Percentiles rank a stretch among this genome's conserved stretches.
These are phyloP conservation scores for Aristolochia californica DNA, from an alignment of 164 flowering plant species.

Conservation along the genomic window DNA sequence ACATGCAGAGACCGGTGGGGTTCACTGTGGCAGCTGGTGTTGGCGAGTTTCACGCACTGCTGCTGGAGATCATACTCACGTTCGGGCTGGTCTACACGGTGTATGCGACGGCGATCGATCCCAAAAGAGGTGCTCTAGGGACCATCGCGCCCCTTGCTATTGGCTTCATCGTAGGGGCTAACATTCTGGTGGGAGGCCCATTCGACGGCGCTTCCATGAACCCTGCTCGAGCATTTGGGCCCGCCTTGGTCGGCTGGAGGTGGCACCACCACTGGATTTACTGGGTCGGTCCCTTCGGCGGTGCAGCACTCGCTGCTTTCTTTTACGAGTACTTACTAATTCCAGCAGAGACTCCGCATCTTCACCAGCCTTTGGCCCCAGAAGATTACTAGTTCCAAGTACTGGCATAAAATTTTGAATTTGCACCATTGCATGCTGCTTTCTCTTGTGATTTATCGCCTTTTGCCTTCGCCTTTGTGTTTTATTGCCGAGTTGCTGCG, in stretches of 20 bases:
- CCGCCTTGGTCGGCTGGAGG: slow-evolving; percentile 64
- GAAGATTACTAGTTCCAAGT: slow-evolving; percentile 12
- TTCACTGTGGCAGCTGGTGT: slow-evolving; percentile 44
- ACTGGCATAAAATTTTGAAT: too few relatives aligned
- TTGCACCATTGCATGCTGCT: background rate
- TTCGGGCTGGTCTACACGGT: slow-evolving; percentile 80
- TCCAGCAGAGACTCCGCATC: slow-evolving; percentile 20
- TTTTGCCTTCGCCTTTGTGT: background rate
- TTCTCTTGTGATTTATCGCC: too few relatives aligned
- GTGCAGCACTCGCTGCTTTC: slow-evolving; percentile 59
- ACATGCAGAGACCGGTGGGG: slow-evolving; percentile 17
- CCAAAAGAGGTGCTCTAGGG: slow-evolving; percentile 55
- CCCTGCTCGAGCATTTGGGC: slow-evolving; percentile 75
- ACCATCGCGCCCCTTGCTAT: slow-evolving; percentile 69
- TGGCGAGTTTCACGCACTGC: slow-evolving; percentile 45
- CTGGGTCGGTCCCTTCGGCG: slow-evolving; percentile 78
- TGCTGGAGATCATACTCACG: slow-evolving; percentile 80
- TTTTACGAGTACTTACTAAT: slow-evolving; percentile 52
- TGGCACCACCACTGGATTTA: slow-evolving; percentile 74
- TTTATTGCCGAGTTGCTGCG: too few relatives aligned
- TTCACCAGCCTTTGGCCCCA: slow-evolving; percentile 15
- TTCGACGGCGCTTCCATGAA: slow-evolving; percentile 86
- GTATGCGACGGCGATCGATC: slow-evolving; percentile 71
- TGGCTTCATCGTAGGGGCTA: slow-evolving; percentile 76
- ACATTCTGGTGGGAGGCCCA: slow-evolving; percentile 65